These are phyloP conservation scores for Senna tora DNA, from an alignment of 306 rosid species.

Conservation along the genomic window DNA sequence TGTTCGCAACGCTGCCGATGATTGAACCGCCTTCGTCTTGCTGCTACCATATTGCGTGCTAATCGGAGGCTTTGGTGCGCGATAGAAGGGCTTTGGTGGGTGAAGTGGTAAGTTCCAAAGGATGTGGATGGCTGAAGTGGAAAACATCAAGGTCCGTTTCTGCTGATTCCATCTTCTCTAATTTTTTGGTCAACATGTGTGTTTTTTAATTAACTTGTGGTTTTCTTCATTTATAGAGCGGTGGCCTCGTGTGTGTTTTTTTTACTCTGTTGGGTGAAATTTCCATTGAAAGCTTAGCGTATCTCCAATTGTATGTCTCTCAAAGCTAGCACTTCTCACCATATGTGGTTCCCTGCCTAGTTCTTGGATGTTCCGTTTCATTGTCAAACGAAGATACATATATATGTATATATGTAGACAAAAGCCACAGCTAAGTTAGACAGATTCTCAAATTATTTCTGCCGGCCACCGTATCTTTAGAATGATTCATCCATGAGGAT, in stretches of 20 bases:
- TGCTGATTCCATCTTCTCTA: conserved; percentile 37
- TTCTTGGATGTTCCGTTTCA: conserved; percentile 8
- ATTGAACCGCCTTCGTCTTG: too few relatives aligned
- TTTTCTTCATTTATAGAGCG: neutral
- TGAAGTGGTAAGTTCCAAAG: conserved; percentile 39
- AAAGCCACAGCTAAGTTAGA: neutral
- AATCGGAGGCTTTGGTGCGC: too few relatives aligned
- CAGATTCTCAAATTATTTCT: neutral
- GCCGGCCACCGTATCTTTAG: conserved; percentile 11
- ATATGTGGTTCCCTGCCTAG: neutral
- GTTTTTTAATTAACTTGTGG: neutral
- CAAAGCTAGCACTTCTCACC: conserved; percentile 23
- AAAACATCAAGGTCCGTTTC: conserved; percentile 36
- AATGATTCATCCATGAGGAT: neutral
- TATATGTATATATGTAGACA: neutral
- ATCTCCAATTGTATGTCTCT: conserved; percentile 27
- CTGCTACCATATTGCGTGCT: too few relatives aligned
- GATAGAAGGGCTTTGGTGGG: too few relatives aligned
- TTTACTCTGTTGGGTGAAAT: neutral
- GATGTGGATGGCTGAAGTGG: conserved; percentile 73
- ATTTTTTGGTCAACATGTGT: conserved; percentile 8
- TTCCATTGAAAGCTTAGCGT: neutral
- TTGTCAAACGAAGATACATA: neutral
- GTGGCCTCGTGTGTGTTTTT: too few relatives aligned
- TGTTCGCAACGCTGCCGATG: too few relatives aligned